Base-by-base conservation (phyloP, 805 yeast genomes). In the Metschnikowia kofuensis region DNA sequence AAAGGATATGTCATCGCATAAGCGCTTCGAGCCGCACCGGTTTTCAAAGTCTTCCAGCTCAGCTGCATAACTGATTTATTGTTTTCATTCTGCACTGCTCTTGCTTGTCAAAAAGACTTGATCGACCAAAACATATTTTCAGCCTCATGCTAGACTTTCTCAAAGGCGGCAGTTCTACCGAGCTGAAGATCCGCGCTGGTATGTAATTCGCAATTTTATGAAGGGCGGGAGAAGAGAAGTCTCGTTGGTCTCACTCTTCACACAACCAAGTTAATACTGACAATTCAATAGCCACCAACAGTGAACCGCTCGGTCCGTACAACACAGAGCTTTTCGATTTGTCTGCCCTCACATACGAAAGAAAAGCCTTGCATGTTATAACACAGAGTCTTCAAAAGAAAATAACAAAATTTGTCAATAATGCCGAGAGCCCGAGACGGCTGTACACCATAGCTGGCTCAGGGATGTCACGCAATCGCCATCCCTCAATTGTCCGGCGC, bases 271-370 rank as follows among this genome's bases (percentile, higher is more conserved):
- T 7, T 7, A 9, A 12, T 26, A 16, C 48, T 45, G 40, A 46
- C 45, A 14, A 8, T 12, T 7, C 40, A n/a, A 1, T 44, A 61
- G 81, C 84, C 8, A 81, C 85, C 26, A 77, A 74, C 53, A 72
- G 71, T 49, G 84, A 80, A 49, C 68, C 74, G 1, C 67, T 74
- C 56, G 83, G 86, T 1, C 85, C 85, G 0, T 77, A 79, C 7
- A 78, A 81, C n/a, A 67, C 75, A 6, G 77, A 82, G 50, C 66
- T 83, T 59, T 75, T 76, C 49, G 81, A 80, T 43, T 63, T 83
- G 2, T 72, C 84, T 0, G 63, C 68, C 2, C 60, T 79, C 21
- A 73, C 86, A 0, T 70, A 67, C 47, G 63, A 71, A 42, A 52
- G 68, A 13, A 67, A 65, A 51, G 68, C 75, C 10, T 55, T 78